Evolutionary conservation across 441 rosid genomes (phyloP), one percentile per base, ranked within the genome.

Genomic region (Daphne laureola): DNA sequence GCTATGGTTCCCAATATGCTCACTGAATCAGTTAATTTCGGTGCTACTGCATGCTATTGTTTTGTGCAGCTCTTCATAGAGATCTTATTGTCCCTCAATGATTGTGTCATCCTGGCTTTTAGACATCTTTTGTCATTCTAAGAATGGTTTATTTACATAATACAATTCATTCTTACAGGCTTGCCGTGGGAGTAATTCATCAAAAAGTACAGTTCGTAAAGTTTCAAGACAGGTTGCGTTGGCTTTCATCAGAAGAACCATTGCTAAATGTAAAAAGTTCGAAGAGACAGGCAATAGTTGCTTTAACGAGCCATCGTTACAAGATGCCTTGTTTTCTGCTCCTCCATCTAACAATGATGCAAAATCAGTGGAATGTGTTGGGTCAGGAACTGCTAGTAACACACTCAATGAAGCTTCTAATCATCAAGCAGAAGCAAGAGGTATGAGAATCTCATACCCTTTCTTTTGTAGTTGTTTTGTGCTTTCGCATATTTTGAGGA

Each of bases 311-410:
- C 81, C 92, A 17, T 75, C 82, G 13, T 67, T 86, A 49, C 92
- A 83, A 71, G 90, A 84, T 62, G 66, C 76, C 62, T 59, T 88
- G 71, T 88, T 88, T 64, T 66, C 85, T 21, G 70, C 76, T 5
- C 81, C 83, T 51, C 51, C 75, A 31, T 64, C 73, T 74, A 77
- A 82, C 77, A 80, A 73, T 48, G 88, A 83, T 58, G 77, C 90
- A 48, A 92, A 92, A 61, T 89, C 94, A 57, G 62, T 67, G 12
- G 98, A 89, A 52, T 73, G 84, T 73, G 90, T 90, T 42, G 98
- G 96, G 71, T 91, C 96, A 17, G 95, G 96, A 67, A 88, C 96
- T 35, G 95, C 94, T 23, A 88, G 96, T 67, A 92, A 84, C 73
- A 86, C 88, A 0, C 77, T 72, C 68, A 84, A 81, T 55, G 97